Evolutionary conservation across 1,284 basidiomycete genomes (phyloP).

Genomic region (Irpex lacteus): DNA sequence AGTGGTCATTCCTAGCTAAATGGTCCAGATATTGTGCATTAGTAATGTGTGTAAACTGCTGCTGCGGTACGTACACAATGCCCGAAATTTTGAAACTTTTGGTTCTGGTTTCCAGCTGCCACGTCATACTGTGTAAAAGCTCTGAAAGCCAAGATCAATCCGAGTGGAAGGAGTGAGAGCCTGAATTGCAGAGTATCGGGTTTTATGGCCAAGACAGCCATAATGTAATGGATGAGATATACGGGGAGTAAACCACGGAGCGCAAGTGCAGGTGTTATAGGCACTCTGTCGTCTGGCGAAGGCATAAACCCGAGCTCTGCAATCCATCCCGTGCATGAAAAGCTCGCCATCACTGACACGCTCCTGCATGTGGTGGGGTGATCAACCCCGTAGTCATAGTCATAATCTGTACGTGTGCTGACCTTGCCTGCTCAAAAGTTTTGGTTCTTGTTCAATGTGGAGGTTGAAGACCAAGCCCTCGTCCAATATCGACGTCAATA

Average conservation of each 20-base stretch:
- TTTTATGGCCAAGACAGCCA: conserved; percentile 3
- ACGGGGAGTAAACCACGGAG: background rate
- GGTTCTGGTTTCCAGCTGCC: conserved; percentile 3
- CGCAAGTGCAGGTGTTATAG: background rate
- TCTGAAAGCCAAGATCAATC: background rate
- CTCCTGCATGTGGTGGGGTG: too few species aligned
- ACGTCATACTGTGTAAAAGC: conserved; percentile 6
- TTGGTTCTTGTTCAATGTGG: background rate
- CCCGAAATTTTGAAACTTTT: conserved; percentile 23
- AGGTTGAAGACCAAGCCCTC: background rate
- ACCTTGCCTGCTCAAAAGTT: too few species aligned
- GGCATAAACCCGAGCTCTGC: conserved; percentile 2
- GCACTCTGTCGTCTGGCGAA: conserved; percentile 1
- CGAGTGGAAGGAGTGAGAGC: conserved; percentile 4
- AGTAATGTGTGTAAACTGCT: background rate
- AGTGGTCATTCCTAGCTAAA: conserved; percentile 14
- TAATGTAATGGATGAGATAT: conserved; percentile 1
- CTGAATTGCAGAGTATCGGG: background rate
- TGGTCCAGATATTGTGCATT: background rate
- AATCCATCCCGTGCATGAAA: background rate
- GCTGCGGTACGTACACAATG: conserved; percentile 35
- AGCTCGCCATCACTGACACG: too few species aligned
- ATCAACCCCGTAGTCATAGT: too few species aligned
- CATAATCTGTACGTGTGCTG: too few species aligned
- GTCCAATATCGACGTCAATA: background rate